Base-by-base conservation (phyloP, 495 filamentous ascomycete genomes). In the Podospora appendiculata region DNA sequence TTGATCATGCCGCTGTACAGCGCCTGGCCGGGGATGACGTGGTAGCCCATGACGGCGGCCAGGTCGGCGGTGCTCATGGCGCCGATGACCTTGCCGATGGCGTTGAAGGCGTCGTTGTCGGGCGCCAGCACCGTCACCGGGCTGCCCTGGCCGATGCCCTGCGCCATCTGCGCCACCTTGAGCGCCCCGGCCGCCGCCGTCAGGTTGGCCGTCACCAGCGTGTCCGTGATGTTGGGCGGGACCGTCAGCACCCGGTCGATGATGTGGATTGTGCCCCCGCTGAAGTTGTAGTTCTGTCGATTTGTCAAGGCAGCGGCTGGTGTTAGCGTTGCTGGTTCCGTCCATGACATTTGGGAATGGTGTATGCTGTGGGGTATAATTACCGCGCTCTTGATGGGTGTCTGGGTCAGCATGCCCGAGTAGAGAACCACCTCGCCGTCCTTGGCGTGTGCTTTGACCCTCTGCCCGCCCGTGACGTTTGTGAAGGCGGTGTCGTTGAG, bases 71-170 rank as follows among this genome's bases (percentile, higher is more conserved):
- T 58, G n/a, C 68, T 75, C 36, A 84, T 61, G 53, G 65, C 70
- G 17, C 57, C 55, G 42, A 80, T 51, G 3, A 79, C 62, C 34
- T 73, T 78, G 41, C 78, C 83, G 36, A 66, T 79, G 13, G 63
- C 64, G 57, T 78, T 66, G 69, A 88, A 88, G 11, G 82, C 85
- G 7, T 56, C 67, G 59, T 89, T 83, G 48, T 12, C 58, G 14
- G 64, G 64, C 48, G 73, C 83, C 57, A 89, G 87, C 46, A 88
- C 73, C 35, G 86, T 89, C 35, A 87, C 35, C 53, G 84, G 75
- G 14, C 53, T 45, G 0, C 65, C 52, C 5, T 33, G 41, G 53
- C 77, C 64, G 45, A 86, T 55, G 1, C 63, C 55, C 12, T 67
- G 44, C 11, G 69, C 64, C 5, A 84, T 57, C 9, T 70, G 60